phyloP scores from a whole-genome alignment of 306 rosid genomes.

The Crataegus laevigata region DNA sequence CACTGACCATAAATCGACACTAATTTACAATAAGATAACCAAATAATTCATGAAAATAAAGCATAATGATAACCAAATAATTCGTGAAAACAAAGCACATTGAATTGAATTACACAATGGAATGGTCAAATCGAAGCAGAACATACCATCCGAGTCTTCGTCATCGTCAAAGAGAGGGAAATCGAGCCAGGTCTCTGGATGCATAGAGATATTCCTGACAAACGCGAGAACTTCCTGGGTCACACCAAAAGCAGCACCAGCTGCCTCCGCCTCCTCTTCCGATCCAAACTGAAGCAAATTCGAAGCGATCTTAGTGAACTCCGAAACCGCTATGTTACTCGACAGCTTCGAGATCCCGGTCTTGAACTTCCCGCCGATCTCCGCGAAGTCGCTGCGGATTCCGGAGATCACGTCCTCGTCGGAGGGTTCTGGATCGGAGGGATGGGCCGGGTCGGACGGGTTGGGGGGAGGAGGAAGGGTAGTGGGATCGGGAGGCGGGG shows the following conservation, averaged over 20 bases:
- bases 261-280: slow-evolving; percentile 48
- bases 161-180: slow-evolving; percentile 67
- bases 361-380: slow-evolving; percentile 71
- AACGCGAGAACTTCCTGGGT: slow-evolving; percentile 70
- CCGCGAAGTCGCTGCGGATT: slow-evolving; percentile 83
- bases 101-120: neutral
- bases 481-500: slow-evolving; percentile 58
- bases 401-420: slow-evolving; percentile 80
- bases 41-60: neutral
- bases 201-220: slow-evolving; percentile 59
- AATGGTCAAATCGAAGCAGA: neutral
- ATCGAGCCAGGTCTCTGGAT: slow-evolving; percentile 86
- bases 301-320: slow-evolving; percentile 88
- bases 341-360: slow-evolving; percentile 80
- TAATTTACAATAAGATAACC: neutral
- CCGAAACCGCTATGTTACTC: slow-evolving; percentile 52
- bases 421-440: slow-evolving; percentile 8
- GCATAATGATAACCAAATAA: neutral
- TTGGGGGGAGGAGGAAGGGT: neutral
- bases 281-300: slow-evolving; percentile 75
- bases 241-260: slow-evolving; percentile 48
- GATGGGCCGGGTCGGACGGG: neutral
- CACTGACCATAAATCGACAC: neutral
- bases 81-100: neutral
- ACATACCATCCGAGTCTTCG: slow-evolving; percentile 57